Evolutionary conservation across 768 basidiomycete genomes (phyloP).

Genomic region (Hericium erinaceus): DNA sequence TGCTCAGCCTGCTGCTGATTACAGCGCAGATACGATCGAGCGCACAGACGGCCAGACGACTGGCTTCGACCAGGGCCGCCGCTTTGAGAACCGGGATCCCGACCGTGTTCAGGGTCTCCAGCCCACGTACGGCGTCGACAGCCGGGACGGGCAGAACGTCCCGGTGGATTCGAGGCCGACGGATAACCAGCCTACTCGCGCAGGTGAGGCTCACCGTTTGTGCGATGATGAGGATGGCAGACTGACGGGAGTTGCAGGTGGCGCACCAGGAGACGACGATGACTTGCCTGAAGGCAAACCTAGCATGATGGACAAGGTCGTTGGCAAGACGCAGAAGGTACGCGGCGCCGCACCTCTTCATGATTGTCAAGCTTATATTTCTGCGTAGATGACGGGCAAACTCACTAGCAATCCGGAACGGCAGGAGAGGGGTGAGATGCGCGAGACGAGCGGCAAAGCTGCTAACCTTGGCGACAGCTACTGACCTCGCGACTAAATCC

Average conservation of each 20-base stretch:
- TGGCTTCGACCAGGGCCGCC: slow-evolving; percentile 3
- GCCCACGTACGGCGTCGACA: not conserved
- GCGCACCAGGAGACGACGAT: slow-evolving; percentile 13
- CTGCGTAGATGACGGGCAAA: slow-evolving; percentile 40
- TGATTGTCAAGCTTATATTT: not conserved
- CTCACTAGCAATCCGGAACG: slow-evolving; percentile 34
- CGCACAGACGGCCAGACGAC: slow-evolving; percentile 16
- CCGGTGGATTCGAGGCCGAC: not conserved
- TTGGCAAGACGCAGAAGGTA: slow-evolving; percentile 54
- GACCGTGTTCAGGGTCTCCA: not conserved
- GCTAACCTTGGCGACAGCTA: slow-evolving; percentile 32
- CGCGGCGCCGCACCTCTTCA: not conserved
- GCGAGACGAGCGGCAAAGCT: slow-evolving; percentile 43
- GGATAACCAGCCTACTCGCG: not conserved
- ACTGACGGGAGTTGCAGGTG: too few species aligned
- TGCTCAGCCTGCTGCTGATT: slow-evolving; percentile 24
- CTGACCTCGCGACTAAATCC: slow-evolving; percentile 31
- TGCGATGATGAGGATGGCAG: slow-evolving; percentile 25
- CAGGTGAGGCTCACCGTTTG: slow-evolving; percentile 19
- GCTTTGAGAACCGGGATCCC: not conserved
- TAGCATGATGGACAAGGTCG: slow-evolving; percentile 39
- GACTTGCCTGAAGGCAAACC: slow-evolving; percentile 32
- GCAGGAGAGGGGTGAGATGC: slow-evolving; percentile 48
- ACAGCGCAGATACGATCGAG: slow-evolving; percentile 31
- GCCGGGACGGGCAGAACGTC: too few species aligned